These are phyloP conservation scores for Lentinus tigrinus DNA, from an alignment of 768 basidiomycete genomes.

Conservation along the genomic window DNA sequence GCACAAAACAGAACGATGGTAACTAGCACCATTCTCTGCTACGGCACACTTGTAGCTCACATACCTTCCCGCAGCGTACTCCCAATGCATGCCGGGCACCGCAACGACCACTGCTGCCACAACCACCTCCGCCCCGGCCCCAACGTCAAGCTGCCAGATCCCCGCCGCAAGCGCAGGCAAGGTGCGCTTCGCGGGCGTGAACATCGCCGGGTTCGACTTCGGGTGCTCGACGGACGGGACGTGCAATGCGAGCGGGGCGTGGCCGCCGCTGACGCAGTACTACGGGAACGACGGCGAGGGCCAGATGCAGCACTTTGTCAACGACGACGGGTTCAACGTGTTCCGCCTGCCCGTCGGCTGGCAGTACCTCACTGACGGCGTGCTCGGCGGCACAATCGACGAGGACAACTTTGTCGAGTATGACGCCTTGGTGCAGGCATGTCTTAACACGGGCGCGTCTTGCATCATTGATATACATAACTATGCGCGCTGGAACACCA, in stretches of 20 bases:
- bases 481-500: conserved; percentile 56
- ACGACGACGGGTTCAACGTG: conserved; percentile 17
- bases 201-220: conserved; percentile 40
- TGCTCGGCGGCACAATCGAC: conserved; percentile 49
- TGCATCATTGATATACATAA: conserved; percentile 57
- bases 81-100: conserved; percentile 30
- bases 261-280: conserved; percentile 46
- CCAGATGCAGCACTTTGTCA: conserved; percentile 31
- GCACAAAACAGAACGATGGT: conserved; percentile 28
- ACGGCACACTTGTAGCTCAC: neutral
- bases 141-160: neutral
- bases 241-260: conserved; percentile 36
- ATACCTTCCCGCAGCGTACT: conserved; percentile 26
- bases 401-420: conserved; percentile 38
- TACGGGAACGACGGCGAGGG: conserved; percentile 32
- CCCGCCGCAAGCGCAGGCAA: conserved; percentile 18
- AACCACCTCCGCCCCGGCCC: neutral
- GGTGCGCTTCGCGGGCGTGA: conserved; percentile 45
- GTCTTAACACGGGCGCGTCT: conserved; percentile 38
- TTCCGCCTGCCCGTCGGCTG: conserved; percentile 18
- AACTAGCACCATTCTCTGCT: neutral
- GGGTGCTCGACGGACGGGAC: conserved; percentile 40
- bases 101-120: conserved; percentile 1
- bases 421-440: conserved; percentile 48
- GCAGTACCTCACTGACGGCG: conserved; percentile 29